These are phyloP conservation scores for Cytospora mali DNA, from an alignment of 2,329 filamentous ascomycete species.

Conservation along the genomic window DNA sequence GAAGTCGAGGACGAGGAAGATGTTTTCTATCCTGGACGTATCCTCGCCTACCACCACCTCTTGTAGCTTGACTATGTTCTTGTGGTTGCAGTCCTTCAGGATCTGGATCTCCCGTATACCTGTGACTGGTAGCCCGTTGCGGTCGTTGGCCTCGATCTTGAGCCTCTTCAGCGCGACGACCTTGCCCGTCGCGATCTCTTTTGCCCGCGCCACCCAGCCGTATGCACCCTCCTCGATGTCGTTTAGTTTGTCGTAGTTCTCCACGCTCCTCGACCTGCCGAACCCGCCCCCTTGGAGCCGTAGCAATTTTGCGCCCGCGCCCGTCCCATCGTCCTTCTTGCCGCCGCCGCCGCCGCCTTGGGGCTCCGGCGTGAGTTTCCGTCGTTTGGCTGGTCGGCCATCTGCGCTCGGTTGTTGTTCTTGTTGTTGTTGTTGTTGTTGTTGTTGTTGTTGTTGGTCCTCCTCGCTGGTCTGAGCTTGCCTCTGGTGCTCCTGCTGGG, in stretches of 20 bases:
- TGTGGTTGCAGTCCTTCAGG: constrained; percentile 75
- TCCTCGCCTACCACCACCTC: constrained; percentile 82
- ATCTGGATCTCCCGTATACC: constrained; percentile 94
- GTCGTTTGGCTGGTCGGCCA: constrained; percentile 63
- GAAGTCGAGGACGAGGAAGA: constrained; percentile 96
- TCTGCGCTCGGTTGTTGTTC: constrained; percentile 37
- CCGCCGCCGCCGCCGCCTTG: constrained; percentile 37
- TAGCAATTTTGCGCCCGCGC: constrained; percentile 57
- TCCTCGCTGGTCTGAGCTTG: constrained; percentile 40
- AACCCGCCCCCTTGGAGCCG: constrained; percentile 69
- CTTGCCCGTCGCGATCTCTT: constrained; percentile 70
- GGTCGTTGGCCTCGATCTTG: constrained; percentile 81
- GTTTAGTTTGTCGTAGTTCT: constrained; percentile 90
- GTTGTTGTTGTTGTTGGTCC: constrained; percentile 30
- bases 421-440: constrained; percentile 34
- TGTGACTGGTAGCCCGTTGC: constrained; percentile 81
- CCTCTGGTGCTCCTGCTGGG: constrained; percentile 50
- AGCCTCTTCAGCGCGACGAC: constrained; percentile 92
- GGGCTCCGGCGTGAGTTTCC: constrained; percentile 55
- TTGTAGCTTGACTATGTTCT: constrained; percentile 78
- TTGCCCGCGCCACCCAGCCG: constrained; percentile 87
- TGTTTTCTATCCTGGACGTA: constrained; percentile 57
- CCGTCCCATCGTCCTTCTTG: constrained; percentile 31
- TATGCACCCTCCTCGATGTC: constrained; percentile 98
- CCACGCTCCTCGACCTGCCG: constrained; percentile 73